phyloP scores from a whole-genome alignment of 805 yeast genomes.

The Starmerella riodocensis region DNA sequence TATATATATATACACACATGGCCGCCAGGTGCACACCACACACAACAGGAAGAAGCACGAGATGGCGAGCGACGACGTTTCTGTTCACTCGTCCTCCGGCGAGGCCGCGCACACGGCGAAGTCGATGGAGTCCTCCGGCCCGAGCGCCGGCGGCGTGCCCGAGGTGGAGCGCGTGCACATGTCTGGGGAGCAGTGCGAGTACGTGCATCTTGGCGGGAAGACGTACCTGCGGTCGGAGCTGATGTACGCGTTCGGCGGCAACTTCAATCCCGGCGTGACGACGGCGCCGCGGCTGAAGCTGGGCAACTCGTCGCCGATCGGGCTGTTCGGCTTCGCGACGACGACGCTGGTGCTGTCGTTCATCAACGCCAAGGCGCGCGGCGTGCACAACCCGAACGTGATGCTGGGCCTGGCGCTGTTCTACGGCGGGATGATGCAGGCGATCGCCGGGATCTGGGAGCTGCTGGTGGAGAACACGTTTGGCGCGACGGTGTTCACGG shows the following conservation, averaged over 20 bases:
- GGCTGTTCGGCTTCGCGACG: constrained; percentile 45
- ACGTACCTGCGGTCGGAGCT: constrained; percentile 37
- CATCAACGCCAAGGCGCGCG: constrained; percentile 44
- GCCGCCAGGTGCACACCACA: no score
- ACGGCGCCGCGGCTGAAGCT: constrained; percentile 37
- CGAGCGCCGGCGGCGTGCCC: neutral
- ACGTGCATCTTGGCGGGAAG: constrained; percentile 30
- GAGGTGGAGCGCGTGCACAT: constrained; percentile 10
- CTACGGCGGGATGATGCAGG: constrained; percentile 50
- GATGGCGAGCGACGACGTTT: no score
- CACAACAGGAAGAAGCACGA: no score
- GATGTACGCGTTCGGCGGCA: constrained; percentile 52
- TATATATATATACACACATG: no score
- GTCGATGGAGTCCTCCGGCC: no score
- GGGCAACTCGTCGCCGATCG: constrained; percentile 55
- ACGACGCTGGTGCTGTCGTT: constrained; percentile 49
- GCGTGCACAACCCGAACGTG: constrained; percentile 39
- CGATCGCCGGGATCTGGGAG: constrained; percentile 59
- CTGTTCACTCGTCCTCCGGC: no score
- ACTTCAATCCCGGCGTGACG: constrained; percentile 31
- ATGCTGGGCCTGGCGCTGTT: constrained; percentile 50
- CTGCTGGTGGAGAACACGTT: constrained; percentile 51
- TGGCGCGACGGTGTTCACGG: constrained; percentile 40
- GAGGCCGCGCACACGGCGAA: neutral
- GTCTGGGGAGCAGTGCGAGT: constrained; percentile 18